phyloP scores from a whole-genome alignment of 371 early-diverging fungal species.

The Mucor irregularis region DNA sequence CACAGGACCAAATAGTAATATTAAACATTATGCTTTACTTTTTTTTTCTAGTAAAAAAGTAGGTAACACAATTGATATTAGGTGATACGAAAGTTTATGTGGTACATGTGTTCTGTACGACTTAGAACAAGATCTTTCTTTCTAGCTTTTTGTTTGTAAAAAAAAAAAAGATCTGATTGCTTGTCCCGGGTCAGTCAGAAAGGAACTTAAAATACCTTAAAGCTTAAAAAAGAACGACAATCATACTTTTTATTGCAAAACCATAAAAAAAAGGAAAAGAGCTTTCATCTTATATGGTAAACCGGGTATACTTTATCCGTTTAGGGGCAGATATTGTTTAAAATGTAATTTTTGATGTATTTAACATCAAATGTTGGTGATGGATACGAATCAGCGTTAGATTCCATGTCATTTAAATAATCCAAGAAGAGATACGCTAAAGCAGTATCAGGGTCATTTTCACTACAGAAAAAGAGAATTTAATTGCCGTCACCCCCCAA shows the following conservation, averaged over 20 bases:
- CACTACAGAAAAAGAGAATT: not conserved
- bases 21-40: too few species aligned
- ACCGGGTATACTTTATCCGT: not conserved
- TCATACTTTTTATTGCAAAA: too few species aligned
- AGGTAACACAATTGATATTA: conserved; percentile 1
- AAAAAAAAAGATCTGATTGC: not conserved
- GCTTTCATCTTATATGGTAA: not conserved
- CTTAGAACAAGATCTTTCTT: not conserved
- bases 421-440: not conserved
- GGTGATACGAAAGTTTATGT: not conserved
- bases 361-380: not conserved
- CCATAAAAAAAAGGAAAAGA: not conserved
- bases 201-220: too few species aligned
- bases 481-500: not conserved
- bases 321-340: too few species aligned
- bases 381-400: not conserved
- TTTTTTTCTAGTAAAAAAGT: too few species aligned
- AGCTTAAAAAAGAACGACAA: too few species aligned
- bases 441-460: not conserved
- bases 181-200: not conserved
- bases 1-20: too few species aligned
- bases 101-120: too few species aligned
- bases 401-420: conserved; percentile 6
- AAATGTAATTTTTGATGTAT: not conserved
- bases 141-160: too few species aligned